Base-by-base conservation (phyloP, 2,329 filamentous ascomycete species). In the Dactylonectria estremocensis region DNA sequence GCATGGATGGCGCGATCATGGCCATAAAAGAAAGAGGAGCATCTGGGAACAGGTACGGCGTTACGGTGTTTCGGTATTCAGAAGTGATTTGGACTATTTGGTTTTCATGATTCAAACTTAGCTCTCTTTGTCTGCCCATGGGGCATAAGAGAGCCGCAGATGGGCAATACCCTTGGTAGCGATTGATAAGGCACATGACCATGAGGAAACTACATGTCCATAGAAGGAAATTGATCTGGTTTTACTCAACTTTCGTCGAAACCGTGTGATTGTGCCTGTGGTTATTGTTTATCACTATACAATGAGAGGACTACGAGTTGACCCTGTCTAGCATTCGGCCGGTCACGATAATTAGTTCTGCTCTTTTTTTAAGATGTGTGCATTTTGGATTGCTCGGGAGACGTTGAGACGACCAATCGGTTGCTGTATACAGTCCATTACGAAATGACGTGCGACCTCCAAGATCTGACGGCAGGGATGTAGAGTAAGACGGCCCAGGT, bases 31-130 rank as follows among this genome's bases (percentile, higher is more conserved):
- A 64, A 59, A 64, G 52, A 59, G 40, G 48, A 70, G 63, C 68
- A 72, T 71, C 69, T 61, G 64, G 61, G 52, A 70, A 69, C 56
- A 60, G 64, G 9, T 31, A 69, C 6, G 73, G 73, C 68, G 73
- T 76, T 73, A 40, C 7, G 24, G 52, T 31, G 20, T 33, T 45
- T 10, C 11, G n/a, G 28, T 6, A 18, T 31, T 43, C 10, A n/a
- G n/a, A 43, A 49, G 37, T 16, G 10, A 9, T 59, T 61, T 45
- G 14, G 52, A 40, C 24, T 11, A 53, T 63, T 53, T 58, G 22
- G 24, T 49, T 63, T 35, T 63, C 28, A 53, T 18, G 60, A 55
- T 55, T 55, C 55, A 45, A 40, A 37, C n/a, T 8, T 33, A 24
- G 18, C 55, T 57, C 20, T 57, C 40, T 11, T 31, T 20, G 50